These are phyloP conservation scores for Xylariales sp. DNA, from an alignment of 2,329 filamentous ascomycete genomes.

Conservation along the genomic window DNA sequence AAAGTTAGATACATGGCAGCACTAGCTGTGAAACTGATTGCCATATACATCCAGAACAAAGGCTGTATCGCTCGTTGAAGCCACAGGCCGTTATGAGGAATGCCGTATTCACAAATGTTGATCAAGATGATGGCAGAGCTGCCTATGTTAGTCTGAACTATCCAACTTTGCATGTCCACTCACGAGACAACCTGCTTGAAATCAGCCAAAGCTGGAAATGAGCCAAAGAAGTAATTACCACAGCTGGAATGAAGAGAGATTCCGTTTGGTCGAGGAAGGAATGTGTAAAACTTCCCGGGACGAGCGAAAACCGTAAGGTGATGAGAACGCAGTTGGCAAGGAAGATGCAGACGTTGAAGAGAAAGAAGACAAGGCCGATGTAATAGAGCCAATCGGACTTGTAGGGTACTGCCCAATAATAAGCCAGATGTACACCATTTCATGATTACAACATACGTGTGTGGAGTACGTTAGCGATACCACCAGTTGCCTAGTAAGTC, in stretches of 20 bases:
- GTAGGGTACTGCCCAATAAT: constrained; percentile 52
- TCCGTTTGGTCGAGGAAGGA: constrained; percentile 76
- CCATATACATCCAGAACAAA: constrained; percentile 71
- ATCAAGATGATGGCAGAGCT: constrained; percentile 73
- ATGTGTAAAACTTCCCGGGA: constrained; percentile 64
- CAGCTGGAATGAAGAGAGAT: constrained; percentile 70
- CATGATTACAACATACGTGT: constrained; percentile 38
- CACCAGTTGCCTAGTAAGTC: constrained; percentile 45
- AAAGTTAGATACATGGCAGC: constrained; percentile 70
- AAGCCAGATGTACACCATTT: background rate
- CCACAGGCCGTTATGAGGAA: constrained; percentile 58
- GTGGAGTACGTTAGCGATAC: constrained; percentile 51
- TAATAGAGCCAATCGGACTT: constrained; percentile 50
- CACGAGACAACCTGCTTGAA: constrained; percentile 10
- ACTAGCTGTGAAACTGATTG: constrained; percentile 62
- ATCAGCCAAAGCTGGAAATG: background rate
- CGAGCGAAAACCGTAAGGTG: constrained; percentile 61
- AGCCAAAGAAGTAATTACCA: constrained; percentile 35
- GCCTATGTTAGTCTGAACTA: too few species aligned
- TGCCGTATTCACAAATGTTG: constrained; percentile 73
- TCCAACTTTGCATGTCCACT: too few species aligned
- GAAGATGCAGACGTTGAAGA: constrained; percentile 61
- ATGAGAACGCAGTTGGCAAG: constrained; percentile 60
- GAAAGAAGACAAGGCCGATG: constrained; percentile 56
- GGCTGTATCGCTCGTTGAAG: constrained; percentile 55